These are phyloP conservation scores for Penicillium sp. DNA, from an alignment of 2,329 filamentous ascomycete species.

Conservation along the genomic window DNA sequence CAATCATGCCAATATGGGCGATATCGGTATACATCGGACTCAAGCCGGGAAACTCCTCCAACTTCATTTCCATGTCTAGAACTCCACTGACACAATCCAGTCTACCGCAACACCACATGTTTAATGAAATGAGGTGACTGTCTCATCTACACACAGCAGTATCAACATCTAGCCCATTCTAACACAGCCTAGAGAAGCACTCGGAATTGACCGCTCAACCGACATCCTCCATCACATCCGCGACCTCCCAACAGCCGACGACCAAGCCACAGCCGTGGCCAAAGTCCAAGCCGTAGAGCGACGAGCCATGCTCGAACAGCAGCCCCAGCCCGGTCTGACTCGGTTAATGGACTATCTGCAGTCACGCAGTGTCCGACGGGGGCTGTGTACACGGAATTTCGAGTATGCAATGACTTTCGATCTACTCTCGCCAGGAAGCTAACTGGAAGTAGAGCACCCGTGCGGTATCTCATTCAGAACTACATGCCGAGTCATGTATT, in stretches of 20 bases:
- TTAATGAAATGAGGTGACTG: conserved; percentile 71
- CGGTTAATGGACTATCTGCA: conserved; percentile 82
- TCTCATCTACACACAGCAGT: not conserved
- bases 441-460: conserved; percentile 35
- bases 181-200: conserved; percentile 45
- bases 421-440: not conserved
- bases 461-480: conserved; percentile 57
- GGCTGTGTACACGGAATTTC: conserved; percentile 93
- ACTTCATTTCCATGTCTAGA: not conserved
- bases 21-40: not conserved
- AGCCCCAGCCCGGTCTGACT: conserved; percentile 75
- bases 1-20: not conserved
- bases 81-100: conserved; percentile 45
- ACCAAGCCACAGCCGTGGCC: conserved; percentile 65
- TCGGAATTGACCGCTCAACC: conserved; percentile 67
- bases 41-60: not conserved
- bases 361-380: conserved; percentile 64
- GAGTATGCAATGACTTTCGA: conserved; percentile 50
- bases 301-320: conserved; percentile 73
- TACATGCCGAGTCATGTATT: conserved; percentile 71
- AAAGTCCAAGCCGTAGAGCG: conserved; percentile 78
- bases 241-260: conserved; percentile 59
- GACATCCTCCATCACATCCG: conserved; percentile 93
- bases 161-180: not conserved
- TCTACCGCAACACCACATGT: conserved; percentile 94